A percentile compares a stretch with the other conserved stretches of the same genome.
Evolutionary conservation across 495 filamentous ascomycete species (phyloP).

Genomic region (Trichoderma reesei): DNA sequence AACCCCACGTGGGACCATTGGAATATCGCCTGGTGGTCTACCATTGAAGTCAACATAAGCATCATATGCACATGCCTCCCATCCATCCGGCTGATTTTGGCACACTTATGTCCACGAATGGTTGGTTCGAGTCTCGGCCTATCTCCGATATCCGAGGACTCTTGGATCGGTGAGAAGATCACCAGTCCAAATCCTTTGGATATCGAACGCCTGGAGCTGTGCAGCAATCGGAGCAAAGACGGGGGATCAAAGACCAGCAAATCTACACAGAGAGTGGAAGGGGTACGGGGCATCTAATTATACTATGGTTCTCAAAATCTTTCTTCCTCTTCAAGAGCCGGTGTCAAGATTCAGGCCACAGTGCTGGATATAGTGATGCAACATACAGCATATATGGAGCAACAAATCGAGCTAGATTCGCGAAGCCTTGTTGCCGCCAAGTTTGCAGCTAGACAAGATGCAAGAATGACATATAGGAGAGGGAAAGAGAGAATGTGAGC

Average conservation of each 20-base stretch:
- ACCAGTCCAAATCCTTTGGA: not conserved
- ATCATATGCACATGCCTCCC: slow-evolving; percentile 25
- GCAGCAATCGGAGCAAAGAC: not conserved
- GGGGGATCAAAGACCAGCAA: not conserved
- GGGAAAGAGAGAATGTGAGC: not conserved
- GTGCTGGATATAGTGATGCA: not conserved
- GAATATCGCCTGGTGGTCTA: slow-evolving; percentile 19
- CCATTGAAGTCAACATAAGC: slow-evolving; percentile 23
- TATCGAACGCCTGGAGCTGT: not conserved
- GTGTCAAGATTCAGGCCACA: not conserved
- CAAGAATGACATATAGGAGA: not conserved
- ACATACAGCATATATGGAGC: not conserved
- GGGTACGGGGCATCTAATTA: too few relatives aligned
- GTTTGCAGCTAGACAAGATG: not conserved
- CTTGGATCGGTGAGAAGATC: slow-evolving; percentile 4
- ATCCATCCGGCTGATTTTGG: slow-evolving; percentile 17
- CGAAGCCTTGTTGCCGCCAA: not conserved
- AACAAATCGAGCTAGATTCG: not conserved
- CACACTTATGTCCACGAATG: not conserved
- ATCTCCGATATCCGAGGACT: not conserved
- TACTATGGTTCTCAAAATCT: too few relatives aligned
- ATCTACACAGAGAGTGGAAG: not conserved
- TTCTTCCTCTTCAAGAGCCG: not conserved
- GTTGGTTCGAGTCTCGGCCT: not conserved
- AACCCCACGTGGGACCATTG: slow-evolving; percentile 27